These are phyloP conservation scores for Rhodotorula paludigena DNA, from an alignment of 768 basidiomycete genomes.

Conservation along the genomic window DNA sequence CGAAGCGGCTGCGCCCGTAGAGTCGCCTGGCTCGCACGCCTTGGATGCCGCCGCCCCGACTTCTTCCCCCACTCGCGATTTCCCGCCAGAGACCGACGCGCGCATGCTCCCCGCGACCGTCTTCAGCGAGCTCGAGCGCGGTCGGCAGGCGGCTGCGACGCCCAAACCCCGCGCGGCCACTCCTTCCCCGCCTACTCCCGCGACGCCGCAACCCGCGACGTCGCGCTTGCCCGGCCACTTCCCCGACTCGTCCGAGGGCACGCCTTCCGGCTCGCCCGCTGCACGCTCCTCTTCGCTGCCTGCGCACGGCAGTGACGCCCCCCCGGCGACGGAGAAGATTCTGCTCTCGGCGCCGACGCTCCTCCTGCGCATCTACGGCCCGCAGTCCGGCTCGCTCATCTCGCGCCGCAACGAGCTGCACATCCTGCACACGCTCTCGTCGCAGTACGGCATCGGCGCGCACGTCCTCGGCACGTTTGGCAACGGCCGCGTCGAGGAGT, in stretches of 20 bases:
- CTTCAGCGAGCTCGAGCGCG: conserved; percentile 30
- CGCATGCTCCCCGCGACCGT: conserved; percentile 17
- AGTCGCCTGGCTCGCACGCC: conserved; percentile 39
- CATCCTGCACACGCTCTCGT: conserved; percentile 82
- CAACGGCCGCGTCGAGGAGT: conserved; percentile 93
- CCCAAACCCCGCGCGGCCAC: conserved; percentile 16
- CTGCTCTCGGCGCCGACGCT: conserved; percentile 54
- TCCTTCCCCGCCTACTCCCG: too few species aligned
- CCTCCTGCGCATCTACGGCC: conserved; percentile 85
- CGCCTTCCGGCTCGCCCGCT: too few species aligned
- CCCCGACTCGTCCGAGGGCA: not conserved
- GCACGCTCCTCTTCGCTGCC: too few species aligned
- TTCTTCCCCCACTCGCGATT: too few species aligned
- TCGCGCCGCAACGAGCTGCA: conserved; percentile 80
- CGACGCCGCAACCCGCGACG: not conserved
- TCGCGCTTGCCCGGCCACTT: not conserved
- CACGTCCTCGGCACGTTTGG: conserved; percentile 88
- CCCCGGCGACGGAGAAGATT: conserved; percentile 36
- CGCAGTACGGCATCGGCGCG: conserved; percentile 80
- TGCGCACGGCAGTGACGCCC: too few species aligned
- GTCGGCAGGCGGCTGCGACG: conserved; percentile 10
- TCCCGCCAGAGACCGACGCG: too few species aligned
- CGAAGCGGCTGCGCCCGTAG: conserved; percentile 39
- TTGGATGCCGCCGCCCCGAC: not conserved
- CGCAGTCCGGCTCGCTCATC: conserved; percentile 78